Evolutionary conservation across 73 alveolate species (phyloP), one percentile per base, ranked within the genome.

Genomic region (Tetrahymena elliotti): DNA sequence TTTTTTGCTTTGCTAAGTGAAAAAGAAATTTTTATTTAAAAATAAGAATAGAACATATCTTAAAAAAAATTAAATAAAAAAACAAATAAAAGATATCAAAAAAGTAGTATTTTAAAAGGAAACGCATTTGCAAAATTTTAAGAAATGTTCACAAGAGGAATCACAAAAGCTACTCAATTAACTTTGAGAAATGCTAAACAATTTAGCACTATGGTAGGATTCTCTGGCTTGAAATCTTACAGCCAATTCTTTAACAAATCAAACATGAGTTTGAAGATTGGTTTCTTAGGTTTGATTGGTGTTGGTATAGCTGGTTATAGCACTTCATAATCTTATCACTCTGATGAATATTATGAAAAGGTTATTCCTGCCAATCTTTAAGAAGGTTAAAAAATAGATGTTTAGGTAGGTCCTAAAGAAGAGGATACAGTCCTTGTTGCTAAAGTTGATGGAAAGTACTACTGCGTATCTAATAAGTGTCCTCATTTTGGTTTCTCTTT

Each of bases 401-500:
- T 95, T 1, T 93, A 96, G 47, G 96, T 96, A 20, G 98, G 98
- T 33, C 95, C 95, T 34, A 95, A 96, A 39, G 92, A 95, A 83
- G 98, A 96, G 52, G 97, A 96, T 47, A 84, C 92, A 20, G 97
- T 96, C 18, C 83, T 96, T 68, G 98, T 96, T 33, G 88, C 95
- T 52, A 93, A 93, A 83, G 97, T 96, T 33, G 88, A 94, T 84
- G 98, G 98, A 93, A 16, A 94, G 52, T 34, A 84, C 22, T 96
- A 94, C 53, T 96, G 97, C 16, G 95, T 93, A 27, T 95, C 97
- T 18, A 97, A 96, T 52, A 38, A 83, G 39, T 98, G 99, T 95
- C 95, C 99, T 84, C 99, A 98, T 94, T 98, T 96, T 53, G 99
- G 99, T n/a, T 99, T 98, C 34, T 98, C 99, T 10, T 95, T 98